Evolutionary conservation across 768 basidiomycete genomes (phyloP).

Genomic region (Cyathus striatus): DNA sequence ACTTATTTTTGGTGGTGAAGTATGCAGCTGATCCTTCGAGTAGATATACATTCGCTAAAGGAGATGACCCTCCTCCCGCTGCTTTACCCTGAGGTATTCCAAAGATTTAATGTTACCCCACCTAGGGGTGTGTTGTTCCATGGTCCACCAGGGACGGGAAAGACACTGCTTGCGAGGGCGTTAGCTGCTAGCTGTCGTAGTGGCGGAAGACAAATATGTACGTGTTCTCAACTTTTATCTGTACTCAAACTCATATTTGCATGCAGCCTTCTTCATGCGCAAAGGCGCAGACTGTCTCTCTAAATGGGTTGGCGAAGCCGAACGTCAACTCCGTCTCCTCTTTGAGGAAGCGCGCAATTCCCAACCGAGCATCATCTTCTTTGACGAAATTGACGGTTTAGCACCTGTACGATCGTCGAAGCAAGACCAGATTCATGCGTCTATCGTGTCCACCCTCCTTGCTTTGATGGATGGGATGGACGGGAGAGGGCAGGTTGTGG

Average conservation of each 20-base stretch:
- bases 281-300: constrained; percentile 97
- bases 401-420: constrained; percentile 98
- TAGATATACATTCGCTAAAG: constrained; percentile 94
- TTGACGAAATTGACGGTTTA: constrained; percentile 98
- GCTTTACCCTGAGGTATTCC: constrained; percentile 95
- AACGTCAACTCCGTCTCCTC: constrained; percentile 87
- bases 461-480: constrained; percentile 99
- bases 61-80: constrained; percentile 98
- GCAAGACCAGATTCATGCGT: constrained; percentile 98
- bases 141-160: constrained; percentile 98
- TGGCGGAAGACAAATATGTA: constrained; percentile 84
- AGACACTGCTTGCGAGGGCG: constrained; percentile 90
- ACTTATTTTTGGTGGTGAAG: background rate
- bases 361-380: constrained; percentile 98
- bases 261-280: constrained; percentile 95
- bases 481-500: constrained; percentile 92
- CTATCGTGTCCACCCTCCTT: constrained; percentile 91
- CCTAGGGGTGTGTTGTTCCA: constrained; percentile 97
- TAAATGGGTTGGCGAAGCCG: constrained; percentile 99
- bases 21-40: constrained; percentile 3
- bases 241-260: background rate
- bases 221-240: constrained; percentile 21
- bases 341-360: constrained; percentile 93
- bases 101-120: constrained; percentile 89
- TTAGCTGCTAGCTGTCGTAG: constrained; percentile 89